Conservation (phyloP, 805 yeast species). For the Debaryomyces prosopidis region DNA sequence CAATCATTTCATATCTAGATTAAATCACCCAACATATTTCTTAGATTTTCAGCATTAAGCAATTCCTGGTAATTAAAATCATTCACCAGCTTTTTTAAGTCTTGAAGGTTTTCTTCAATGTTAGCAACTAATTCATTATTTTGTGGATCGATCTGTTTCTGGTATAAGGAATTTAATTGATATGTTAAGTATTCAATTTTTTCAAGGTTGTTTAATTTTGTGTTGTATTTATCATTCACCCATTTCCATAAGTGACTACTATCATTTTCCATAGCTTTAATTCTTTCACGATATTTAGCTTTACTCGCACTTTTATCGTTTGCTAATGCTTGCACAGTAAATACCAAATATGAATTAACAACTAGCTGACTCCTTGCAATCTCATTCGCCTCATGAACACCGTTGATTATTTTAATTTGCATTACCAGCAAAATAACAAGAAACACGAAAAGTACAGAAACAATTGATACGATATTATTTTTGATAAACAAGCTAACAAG, state of each 20-base stretch:
- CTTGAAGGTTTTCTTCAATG: conserved; percentile 4
- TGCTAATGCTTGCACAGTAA: conserved; percentile 3
- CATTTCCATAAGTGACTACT: conserved; percentile 22
- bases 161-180: conserved; percentile 15
- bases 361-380: conserved; percentile 20
- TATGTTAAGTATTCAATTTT: conserved; percentile 19
- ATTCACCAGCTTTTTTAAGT: conserved; percentile 10
- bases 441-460: conserved; percentile 19
- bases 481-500: conserved; percentile 8
- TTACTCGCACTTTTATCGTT: conserved; percentile 1
- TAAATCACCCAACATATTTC: conserved; percentile 10
- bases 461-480: conserved; percentile 14
- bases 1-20: background rate
- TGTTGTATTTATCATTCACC: conserved; percentile 16
- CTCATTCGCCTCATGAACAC: conserved; percentile 21
- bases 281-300: background rate
- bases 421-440: conserved; percentile 18
- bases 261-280: conserved; percentile 1
- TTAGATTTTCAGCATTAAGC: conserved; percentile 10
- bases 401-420: conserved; percentile 18
- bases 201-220: conserved; percentile 15
- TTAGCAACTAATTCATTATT: background rate
- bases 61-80: conserved; percentile 13
- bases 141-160: background rate
- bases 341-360: conserved; percentile 16